Percentiles rank a stretch among this genome's conserved stretches.
Evolutionary conservation across 2,329 filamentous ascomycete genomes (phyloP).

Genomic region (Reticulascus tulasneorum): DNA sequence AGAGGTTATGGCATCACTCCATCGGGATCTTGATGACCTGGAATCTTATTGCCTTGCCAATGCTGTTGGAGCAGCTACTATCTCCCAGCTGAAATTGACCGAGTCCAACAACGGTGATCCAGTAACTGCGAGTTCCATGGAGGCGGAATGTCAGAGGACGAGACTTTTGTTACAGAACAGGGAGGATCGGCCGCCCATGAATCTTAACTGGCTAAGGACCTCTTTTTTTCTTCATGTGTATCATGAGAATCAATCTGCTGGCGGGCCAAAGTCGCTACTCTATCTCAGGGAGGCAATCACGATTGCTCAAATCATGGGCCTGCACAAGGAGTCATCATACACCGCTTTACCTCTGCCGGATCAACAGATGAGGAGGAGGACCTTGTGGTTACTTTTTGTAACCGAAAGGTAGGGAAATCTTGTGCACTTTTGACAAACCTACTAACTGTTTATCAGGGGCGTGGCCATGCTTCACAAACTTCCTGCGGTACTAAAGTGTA

Average conservation of each 20-base stretch:
- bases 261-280: conserved; percentile 41
- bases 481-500: conserved; percentile 39
- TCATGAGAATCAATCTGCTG: conserved; percentile 43
- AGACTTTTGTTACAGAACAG: conserved; percentile 17
- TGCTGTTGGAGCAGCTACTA: conserved; percentile 42
- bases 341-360: conserved; percentile 28
- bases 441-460: conserved; percentile 25
- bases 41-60: conserved; percentile 37
- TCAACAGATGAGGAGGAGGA: conserved; percentile 39
- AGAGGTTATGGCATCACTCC: conserved; percentile 33
- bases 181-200: conserved; percentile 23
- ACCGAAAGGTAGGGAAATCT: conserved; percentile 31
- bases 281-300: conserved; percentile 49
- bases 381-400: conserved; percentile 31
- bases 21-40: conserved; percentile 26
- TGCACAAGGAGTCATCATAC: conserved; percentile 42
- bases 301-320: conserved; percentile 43
- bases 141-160: conserved; percentile 29
- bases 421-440: neutral
- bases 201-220: conserved; percentile 38
- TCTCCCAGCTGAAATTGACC: conserved; percentile 43
- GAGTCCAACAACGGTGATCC: conserved; percentile 25
- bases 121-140: conserved; percentile 27
- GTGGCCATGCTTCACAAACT: conserved; percentile 48
- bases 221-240: conserved; percentile 51